Conservation (phyloP, 257 asterid species). For the Knoxia roxburghii region DNA sequence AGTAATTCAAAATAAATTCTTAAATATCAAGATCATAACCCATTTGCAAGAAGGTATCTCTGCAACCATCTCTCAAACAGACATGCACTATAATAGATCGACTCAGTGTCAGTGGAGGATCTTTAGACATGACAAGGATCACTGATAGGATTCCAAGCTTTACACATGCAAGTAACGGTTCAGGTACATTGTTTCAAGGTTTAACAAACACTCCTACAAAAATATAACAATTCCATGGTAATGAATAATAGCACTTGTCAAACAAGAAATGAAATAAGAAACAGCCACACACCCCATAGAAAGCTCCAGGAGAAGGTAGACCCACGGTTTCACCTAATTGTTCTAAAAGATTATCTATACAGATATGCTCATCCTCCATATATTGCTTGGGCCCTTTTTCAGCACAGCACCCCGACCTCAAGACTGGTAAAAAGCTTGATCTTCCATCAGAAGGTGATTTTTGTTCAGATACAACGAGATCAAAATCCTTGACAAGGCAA, state of each 20-base stretch:
- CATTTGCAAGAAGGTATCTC: background rate
- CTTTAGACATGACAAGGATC: background rate
- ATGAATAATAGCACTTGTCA: background rate
- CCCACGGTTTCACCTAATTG: conserved; percentile 45
- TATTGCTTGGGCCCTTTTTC: conserved; percentile 89
- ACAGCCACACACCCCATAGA: conserved; percentile 82
- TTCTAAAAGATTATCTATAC: conserved; percentile 68
- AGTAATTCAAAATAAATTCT: background rate
- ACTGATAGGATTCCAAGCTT: background rate
- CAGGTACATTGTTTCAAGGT: background rate
- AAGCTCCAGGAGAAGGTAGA: conserved; percentile 68
- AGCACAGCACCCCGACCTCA: conserved; percentile 89
- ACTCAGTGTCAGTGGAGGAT: background rate
- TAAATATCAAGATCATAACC: background rate
- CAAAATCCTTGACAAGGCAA: conserved; percentile 42
- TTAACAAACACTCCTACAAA: background rate
- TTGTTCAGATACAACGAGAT: conserved; percentile 27
- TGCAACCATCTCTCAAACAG: background rate
- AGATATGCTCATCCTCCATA: conserved; percentile 90
- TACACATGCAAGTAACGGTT: background rate
- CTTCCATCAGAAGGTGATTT: conserved; percentile 46
- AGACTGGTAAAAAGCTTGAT: conserved; percentile 56
- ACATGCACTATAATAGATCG: background rate
- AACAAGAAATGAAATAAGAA: conserved; percentile 6
- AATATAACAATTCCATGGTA: background rate